Conservation (phyloP, 2,329 filamentous ascomycete genomes). For the Rutstroemia sydowiana region DNA sequence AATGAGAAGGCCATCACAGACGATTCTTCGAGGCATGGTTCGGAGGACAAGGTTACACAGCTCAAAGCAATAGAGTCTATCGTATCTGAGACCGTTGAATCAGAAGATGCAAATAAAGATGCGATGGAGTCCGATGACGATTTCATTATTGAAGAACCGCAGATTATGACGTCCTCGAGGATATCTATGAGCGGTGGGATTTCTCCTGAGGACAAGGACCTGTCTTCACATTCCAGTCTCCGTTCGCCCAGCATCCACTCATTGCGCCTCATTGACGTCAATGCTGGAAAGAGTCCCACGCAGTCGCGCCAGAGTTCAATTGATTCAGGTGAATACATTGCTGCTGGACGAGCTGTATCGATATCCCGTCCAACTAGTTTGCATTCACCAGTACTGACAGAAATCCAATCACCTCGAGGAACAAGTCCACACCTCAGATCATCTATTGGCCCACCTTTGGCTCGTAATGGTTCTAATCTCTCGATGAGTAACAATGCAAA, state of each 20-base stretch:
- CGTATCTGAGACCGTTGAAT: constrained; percentile 16
- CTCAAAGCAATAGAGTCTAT: constrained; percentile 19
- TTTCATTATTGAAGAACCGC: constrained; percentile 25
- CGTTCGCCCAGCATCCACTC: constrained; percentile 28
- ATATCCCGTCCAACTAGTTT: constrained; percentile 21
- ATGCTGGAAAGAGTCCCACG: constrained; percentile 21
- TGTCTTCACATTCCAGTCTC: constrained; percentile 23
- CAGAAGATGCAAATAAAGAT: constrained; percentile 18
- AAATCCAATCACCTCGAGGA: constrained; percentile 18
- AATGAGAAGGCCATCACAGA: constrained; percentile 6
- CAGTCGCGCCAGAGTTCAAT: constrained; percentile 19
- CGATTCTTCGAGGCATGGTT: constrained; percentile 8
- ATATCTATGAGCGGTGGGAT: constrained; percentile 26
- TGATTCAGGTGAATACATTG: constrained; percentile 16
- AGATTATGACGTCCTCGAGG: constrained; percentile 31
- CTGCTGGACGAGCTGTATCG: constrained; percentile 12
- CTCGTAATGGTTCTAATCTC: constrained; percentile 20
- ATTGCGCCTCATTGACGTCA: constrained; percentile 29
- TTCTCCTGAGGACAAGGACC: constrained; percentile 21
- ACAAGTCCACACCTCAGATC: constrained; percentile 21
- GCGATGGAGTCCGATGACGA: constrained; percentile 23
- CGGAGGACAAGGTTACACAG: constrained; percentile 15
- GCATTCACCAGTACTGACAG: constrained; percentile 15
- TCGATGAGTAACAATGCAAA: constrained; percentile 16
- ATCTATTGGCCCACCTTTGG: constrained; percentile 20